phyloP scores from a whole-genome alignment of 345 rosid species.

The Erodium maritimum region DNA sequence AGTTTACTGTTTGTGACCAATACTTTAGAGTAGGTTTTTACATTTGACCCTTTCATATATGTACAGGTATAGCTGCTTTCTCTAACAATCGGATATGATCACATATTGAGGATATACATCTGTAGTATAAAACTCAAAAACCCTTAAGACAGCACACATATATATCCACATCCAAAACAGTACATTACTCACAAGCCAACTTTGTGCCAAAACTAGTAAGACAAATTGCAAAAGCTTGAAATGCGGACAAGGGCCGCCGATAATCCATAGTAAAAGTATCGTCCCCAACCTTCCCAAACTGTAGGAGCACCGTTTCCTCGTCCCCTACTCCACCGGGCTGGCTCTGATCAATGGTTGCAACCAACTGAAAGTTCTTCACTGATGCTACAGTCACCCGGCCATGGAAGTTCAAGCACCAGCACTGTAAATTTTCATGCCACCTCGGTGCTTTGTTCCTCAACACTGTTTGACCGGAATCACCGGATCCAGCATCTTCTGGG shows the following conservation, averaged over 20 bases:
- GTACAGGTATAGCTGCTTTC: constrained; percentile 9
- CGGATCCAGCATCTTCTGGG: constrained; percentile 20
- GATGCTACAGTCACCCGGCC: constrained; percentile 93
- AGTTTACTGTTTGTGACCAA: too few relatives aligned
- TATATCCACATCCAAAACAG: too few relatives aligned
- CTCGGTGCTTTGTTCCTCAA: constrained; percentile 83
- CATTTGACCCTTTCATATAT: too few relatives aligned
- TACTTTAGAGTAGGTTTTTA: too few relatives aligned
- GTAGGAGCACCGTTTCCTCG: constrained; percentile 74
- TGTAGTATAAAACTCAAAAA: constrained; percentile 6
- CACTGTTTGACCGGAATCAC: constrained; percentile 31
- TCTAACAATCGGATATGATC: neutral
- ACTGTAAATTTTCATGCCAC: constrained; percentile 93
- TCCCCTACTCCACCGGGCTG: constrained; percentile 84
- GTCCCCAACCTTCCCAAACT: constrained; percentile 84
- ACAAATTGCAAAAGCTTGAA: constrained; percentile 87
- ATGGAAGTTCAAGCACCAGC: constrained; percentile 95
- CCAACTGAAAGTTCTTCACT: constrained; percentile 85
- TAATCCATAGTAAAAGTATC: constrained; percentile 90
- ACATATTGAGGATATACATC: neutral
- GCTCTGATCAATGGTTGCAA: constrained; percentile 61
- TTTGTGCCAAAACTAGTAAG: constrained; percentile 96
- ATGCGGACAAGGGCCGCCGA: constrained; percentile 85
- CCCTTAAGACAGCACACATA: neutral
- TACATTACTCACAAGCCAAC: constrained; percentile 75